These are phyloP conservation scores for Alloteropsis semialata DNA, from an alignment of 176 grass and related monocot species.

Conservation along the genomic window DNA sequence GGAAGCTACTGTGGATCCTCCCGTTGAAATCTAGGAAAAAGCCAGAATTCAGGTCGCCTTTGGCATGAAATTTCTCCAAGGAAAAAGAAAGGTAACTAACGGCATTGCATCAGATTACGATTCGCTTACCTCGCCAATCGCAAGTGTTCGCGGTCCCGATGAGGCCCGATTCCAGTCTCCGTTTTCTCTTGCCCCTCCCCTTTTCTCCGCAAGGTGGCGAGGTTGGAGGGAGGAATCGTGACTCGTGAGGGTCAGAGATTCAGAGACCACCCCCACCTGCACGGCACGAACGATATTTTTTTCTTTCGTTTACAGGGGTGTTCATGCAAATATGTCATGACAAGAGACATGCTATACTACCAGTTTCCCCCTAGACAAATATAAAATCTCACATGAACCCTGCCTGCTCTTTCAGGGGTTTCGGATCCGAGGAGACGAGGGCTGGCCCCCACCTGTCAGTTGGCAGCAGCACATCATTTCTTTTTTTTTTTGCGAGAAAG, in stretches of 20 bases:
- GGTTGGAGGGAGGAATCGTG: not conserved
- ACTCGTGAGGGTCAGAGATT: not conserved
- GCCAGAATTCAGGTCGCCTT: not conserved
- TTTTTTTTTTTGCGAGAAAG: no score
- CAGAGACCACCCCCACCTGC: not conserved
- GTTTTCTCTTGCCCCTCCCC: not conserved
- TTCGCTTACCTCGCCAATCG: conserved; percentile 1
- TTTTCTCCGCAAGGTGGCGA: not conserved
- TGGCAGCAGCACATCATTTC: no score
- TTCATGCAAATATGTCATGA: not conserved
- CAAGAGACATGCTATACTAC: no score
- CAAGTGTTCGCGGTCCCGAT: not conserved
- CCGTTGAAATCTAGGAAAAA: not conserved
- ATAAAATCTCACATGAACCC: no score
- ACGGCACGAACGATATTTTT: not conserved
- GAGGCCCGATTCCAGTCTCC: not conserved
- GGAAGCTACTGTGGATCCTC: not conserved
- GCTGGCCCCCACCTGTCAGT: no score
- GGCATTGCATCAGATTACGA: not conserved
- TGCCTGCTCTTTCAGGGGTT: no score
- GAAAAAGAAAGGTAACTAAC: not conserved
- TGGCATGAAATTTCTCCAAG: not conserved
- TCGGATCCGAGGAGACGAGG: no score
- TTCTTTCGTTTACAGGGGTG: not conserved
- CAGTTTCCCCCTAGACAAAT: no score